Evolutionary conservation across 495 filamentous ascomycete species (phyloP).

Genomic region (Podospora appendiculata): DNA sequence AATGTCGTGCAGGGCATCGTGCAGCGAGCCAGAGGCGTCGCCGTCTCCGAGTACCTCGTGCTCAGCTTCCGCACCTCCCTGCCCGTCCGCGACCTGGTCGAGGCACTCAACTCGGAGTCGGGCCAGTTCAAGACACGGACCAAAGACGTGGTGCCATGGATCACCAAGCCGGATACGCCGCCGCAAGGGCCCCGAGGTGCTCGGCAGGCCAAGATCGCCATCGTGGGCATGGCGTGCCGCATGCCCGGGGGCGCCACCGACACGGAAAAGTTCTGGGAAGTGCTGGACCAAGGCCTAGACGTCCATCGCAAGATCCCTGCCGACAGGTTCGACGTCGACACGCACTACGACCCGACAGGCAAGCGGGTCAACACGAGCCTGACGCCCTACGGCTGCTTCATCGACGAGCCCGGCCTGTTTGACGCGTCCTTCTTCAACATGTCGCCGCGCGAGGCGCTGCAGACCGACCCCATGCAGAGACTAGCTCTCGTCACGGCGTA

Average conservation of each 20-base stretch:
- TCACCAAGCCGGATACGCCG: background rate
- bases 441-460: constrained; percentile 72
- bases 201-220: constrained; percentile 39
- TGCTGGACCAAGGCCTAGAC: constrained; percentile 52
- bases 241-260: constrained; percentile 49
- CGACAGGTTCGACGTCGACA: constrained; percentile 62
- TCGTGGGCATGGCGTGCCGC: constrained; percentile 58
- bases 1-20: constrained; percentile 64
- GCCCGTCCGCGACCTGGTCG: constrained; percentile 8
- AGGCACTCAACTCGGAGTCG: background rate
- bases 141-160: constrained; percentile 4
- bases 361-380: constrained; percentile 59
- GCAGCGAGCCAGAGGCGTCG: constrained; percentile 2
- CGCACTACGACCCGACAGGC: constrained; percentile 63
- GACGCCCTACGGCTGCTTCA: constrained; percentile 68
- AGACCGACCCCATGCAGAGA: constrained; percentile 73
- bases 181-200: constrained; percentile 16
- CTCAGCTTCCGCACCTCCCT: constrained; percentile 11
- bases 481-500: constrained; percentile 70
- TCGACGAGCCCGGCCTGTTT: constrained; percentile 68
- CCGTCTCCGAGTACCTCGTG: constrained; percentile 7
- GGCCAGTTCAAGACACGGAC: background rate
- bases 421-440: constrained; percentile 79
- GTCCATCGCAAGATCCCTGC: constrained; percentile 46
- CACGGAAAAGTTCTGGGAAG: constrained; percentile 52